Evolutionary conservation across 2,329 filamentous ascomycete genomes (phyloP).

Genomic region (Trichoderma afroharzianum): DNA sequence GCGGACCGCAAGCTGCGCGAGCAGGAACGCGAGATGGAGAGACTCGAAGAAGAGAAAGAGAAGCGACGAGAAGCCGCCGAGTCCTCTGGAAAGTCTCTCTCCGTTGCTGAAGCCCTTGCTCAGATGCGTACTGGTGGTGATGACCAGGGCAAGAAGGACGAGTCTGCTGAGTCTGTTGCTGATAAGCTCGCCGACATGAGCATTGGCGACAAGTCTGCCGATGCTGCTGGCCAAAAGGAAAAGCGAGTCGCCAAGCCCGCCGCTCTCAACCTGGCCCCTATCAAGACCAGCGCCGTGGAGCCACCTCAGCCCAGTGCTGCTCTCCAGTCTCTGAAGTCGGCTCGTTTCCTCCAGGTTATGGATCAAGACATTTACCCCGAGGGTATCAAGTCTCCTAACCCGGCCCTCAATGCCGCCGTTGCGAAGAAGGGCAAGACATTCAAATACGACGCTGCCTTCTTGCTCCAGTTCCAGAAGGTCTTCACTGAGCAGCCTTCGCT

Average conservation of each 20-base stretch:
- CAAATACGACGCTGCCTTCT: conserved; percentile 92
- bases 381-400: conserved; percentile 84
- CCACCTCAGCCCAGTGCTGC: conserved; percentile 90
- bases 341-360: conserved; percentile 79
- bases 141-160: conserved; percentile 34
- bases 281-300: conserved; percentile 81
- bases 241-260: conserved; percentile 73
- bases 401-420: conserved; percentile 78
- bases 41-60: conserved; percentile 67
- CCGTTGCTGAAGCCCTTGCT: conserved; percentile 51
- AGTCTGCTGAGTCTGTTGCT: conserved; percentile 37
- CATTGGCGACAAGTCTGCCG: conserved; percentile 44
- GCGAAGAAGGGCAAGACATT: conserved; percentile 77
- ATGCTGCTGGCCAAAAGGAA: conserved; percentile 51
- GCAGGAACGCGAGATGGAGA: conserved; percentile 69
- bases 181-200: conserved; percentile 52
- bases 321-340: conserved; percentile 87
- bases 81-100: conserved; percentile 44
- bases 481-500: conserved; percentile 95
- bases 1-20: conserved; percentile 65
- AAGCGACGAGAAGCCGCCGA: conserved; percentile 51
- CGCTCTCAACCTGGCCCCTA: conserved; percentile 78
- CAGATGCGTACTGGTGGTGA: conserved; percentile 32
- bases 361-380: conserved; percentile 77
- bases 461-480: conserved; percentile 92